Conservation (phyloP, 805 yeast genomes). For the Spathaspora girioi region DNA sequence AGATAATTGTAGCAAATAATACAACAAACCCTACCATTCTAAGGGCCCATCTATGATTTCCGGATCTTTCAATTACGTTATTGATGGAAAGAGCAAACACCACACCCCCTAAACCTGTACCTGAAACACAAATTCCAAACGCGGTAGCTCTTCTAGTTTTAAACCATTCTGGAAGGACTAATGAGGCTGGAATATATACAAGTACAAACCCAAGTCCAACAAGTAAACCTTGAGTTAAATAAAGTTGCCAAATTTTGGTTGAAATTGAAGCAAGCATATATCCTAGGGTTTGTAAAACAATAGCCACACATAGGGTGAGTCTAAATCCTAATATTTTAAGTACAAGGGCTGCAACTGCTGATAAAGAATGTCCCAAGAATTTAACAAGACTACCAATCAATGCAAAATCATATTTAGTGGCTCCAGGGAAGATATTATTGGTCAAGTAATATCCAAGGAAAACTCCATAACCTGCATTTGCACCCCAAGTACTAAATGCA, state of each 20-base stretch:
- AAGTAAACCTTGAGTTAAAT: conserved; percentile 45
- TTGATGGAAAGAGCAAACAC: conserved; percentile 40
- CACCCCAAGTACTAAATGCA: conserved; percentile 49
- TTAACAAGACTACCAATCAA: conserved; percentile 45
- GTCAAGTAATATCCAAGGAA: conserved; percentile 46
- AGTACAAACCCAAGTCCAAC: conserved; percentile 43
- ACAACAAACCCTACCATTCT: conserved; percentile 29
- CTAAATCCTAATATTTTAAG: conserved; percentile 47
- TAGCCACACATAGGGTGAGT: conserved; percentile 42
- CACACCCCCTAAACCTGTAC: conserved; percentile 47
- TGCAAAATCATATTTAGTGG: conserved; percentile 40
- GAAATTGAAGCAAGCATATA: conserved; percentile 46
- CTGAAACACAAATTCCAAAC: conserved; percentile 40
- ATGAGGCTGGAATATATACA: conserved; percentile 35
- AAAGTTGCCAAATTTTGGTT: conserved; percentile 43
- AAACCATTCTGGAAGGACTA: conserved; percentile 45
- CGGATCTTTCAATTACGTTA: conserved; percentile 30
- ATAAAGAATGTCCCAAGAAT: conserved; percentile 48
- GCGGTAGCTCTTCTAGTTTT: conserved; percentile 38
- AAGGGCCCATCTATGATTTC: conserved; percentile 38
- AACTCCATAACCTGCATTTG: conserved; percentile 52
- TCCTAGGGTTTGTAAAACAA: conserved; percentile 37
- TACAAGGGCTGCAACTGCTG: conserved; percentile 47
- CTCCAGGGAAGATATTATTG: conserved; percentile 31
- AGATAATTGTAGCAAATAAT: conserved; percentile 26